Evolutionary conservation across 83 land plant genomes (phyloP).

Genomic region (Thuja plicata): DNA sequence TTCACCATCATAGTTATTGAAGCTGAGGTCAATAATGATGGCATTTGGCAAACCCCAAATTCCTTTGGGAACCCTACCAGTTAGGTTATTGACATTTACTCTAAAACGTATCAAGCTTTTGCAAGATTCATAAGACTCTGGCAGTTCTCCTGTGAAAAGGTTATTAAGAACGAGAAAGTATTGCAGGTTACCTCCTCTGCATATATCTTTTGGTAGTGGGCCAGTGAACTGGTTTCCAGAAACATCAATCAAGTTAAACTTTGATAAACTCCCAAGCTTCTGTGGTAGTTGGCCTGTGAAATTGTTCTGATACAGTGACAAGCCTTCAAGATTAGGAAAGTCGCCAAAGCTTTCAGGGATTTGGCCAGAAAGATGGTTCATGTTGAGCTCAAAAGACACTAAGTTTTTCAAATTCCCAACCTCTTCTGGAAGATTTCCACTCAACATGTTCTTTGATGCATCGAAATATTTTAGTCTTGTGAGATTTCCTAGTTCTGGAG

Average conservation of each 20-base stretch:
- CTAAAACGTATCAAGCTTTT: constrained; percentile 43
- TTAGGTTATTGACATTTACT: background rate
- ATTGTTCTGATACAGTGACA: constrained; percentile 57
- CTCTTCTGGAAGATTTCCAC: constrained; percentile 53
- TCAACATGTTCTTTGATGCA: constrained; percentile 47
- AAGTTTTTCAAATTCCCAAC: constrained; percentile 55
- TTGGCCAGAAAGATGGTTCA: constrained; percentile 56
- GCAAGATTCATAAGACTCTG: constrained; percentile 52
- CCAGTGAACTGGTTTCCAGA: constrained; percentile 64
- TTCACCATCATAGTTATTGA: constrained; percentile 2
- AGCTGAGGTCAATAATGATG: background rate
- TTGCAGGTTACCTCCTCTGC: constrained; percentile 47
- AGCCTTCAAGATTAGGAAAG: constrained; percentile 31
- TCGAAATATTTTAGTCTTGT: constrained; percentile 42
- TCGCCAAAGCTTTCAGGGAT: constrained; percentile 58
- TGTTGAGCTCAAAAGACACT: constrained; percentile 35
- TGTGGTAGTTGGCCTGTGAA: constrained; percentile 61
- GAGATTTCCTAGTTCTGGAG: constrained; percentile 45
- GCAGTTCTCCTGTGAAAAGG: constrained; percentile 50
- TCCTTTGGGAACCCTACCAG: constrained; percentile 4
- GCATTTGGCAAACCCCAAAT: constrained; percentile 17
- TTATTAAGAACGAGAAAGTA: constrained; percentile 49
- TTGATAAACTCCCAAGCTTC: constrained; percentile 54
- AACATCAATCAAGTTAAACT: constrained; percentile 51
- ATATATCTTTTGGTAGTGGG: constrained; percentile 55